Evolutionary conservation across 495 filamentous ascomycete species (phyloP), one percentile per base, ranked within the genome.

Genomic region (Neurospora sp.): DNA sequence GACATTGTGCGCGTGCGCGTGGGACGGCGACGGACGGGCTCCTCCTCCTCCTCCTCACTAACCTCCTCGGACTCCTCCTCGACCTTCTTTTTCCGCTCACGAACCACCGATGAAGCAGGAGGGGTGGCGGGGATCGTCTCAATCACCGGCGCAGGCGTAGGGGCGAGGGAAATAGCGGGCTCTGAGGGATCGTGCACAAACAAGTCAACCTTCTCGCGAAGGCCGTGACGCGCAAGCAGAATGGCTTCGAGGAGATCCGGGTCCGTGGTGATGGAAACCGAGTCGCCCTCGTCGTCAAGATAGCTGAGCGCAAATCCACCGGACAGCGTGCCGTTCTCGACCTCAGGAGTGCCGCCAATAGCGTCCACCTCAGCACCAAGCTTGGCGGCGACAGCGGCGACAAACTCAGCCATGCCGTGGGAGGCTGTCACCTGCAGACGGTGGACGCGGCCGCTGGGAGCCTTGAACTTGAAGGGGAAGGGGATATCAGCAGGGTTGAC

Each of bases 381-480:
- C 82, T 98, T 99, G 41, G 90, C 88, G 16, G 88, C 88, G 4
- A 99, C 94, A 72, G 86, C 90, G 37, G 87, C 82, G 40, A 98
- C 90, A 44, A 99, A 88, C 61, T 96, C 91, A 44, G 85, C 89
- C 73, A 99, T 88, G 71, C 96, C 96, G 68, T 91, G 88, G 47
- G 91, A 87, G 12, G 94, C 90, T 73, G 90, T 83, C 6, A 98
- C 90, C 78, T 97, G 96, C 9, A 98, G 85, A 45, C 96, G 89
- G 81, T 98, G 96, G 37, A 98, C 94, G 47, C 96, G 92, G 53
- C 96, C 96, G 80, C 93, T 96, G 18, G 96, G 96, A 4, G 96
- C 94, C 84, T 99, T 98, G 88, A 99, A 99, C 81, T 99, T 99
- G 89, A 99, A 98, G 35, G 94, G 88, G 83, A 98, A 99, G 0